Evolutionary conservation across 371 early-diverging fungal genomes (phyloP).

Genomic region (Mucor saturninus): DNA sequence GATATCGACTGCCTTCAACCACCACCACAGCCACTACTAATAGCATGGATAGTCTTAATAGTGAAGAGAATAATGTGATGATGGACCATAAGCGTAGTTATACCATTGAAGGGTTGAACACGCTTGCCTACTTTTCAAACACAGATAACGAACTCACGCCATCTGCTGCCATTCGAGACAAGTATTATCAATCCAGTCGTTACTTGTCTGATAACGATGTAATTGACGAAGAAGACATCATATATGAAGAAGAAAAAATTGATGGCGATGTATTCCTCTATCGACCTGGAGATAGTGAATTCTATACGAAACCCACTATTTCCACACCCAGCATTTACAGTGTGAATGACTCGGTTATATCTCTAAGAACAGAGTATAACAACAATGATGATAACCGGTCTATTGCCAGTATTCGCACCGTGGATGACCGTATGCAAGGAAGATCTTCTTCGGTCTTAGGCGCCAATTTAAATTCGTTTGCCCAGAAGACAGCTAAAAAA

Average conservation of each 20-base stretch:
- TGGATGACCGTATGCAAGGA: conserved; percentile 32
- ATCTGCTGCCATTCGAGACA: conserved; percentile 38
- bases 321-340: conserved; percentile 29
- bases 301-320: conserved; percentile 21
- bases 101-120: conserved; percentile 19
- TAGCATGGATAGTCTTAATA: conserved; percentile 8
- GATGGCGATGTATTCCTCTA: conserved; percentile 30
- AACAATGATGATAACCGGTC: conserved; percentile 22
- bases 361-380: conserved; percentile 33
- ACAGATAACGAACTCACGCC: conserved; percentile 23
- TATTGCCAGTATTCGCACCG: conserved; percentile 23
- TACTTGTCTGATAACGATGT: conserved; percentile 22
- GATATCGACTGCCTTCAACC: conserved; percentile 24
- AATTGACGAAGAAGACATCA: conserved; percentile 20
- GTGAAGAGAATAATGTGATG: background rate
- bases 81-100: conserved; percentile 23
- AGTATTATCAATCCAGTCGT: conserved; percentile 35
- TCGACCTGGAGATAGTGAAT: conserved; percentile 24
- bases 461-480: conserved; percentile 25
- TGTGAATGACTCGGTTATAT: conserved; percentile 32
- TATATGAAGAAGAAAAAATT: conserved; percentile 19
- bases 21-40: conserved; percentile 14
- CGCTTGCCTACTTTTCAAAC: conserved; percentile 18
- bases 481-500: conserved; percentile 31
- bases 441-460: conserved; percentile 15